Base-by-base conservation (phyloP, 805 yeast species). In the Helenozyma rhizophorensis region DNA sequence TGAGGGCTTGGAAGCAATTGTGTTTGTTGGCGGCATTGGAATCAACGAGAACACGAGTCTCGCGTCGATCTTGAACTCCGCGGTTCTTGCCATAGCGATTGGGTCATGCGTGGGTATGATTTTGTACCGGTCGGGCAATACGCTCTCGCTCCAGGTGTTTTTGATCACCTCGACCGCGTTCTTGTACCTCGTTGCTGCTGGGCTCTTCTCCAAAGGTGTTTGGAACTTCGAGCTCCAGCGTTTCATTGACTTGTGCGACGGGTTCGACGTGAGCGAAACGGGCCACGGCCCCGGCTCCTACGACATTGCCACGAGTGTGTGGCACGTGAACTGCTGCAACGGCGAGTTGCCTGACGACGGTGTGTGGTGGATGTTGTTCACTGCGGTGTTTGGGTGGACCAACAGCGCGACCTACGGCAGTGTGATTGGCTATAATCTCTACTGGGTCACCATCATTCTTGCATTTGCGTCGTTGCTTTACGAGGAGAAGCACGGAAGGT, bases 321-420 rank as follows among this genome's bases (percentile, higher is more conserved):
- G 97, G 97, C 97, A 88, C 55, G 95, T 88, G 16, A 86, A 88
- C 59, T 87, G 96, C 57, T 88, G 97, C 62, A 87, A 87, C 55
- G 94, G 95, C 15, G 82, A 84, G 45, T 32, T 43, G 21, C 46
- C 50, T 11, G 83, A 74, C n/a, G 96, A 88, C 51, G 95, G 95
- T 4, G 35, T 43, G 11, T 77, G 80, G 21, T 88, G 95, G 95
- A 86, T 87, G 95, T 65, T 88, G 22, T 70, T 84, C 48, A 86
- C 89, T 22, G 96, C 95, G 1, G 66, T 88, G 4, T 70, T 88
- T 31, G 97, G 97, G 2, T 88, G 97, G 97, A 87, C 93, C 10
- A 88, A 88, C 55, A 77, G 89, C 42, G 96, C 96, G 3, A 88
- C 97, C 0, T 85, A 82, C 52, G 95, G 94, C 4, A 83, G 95